Percentiles rank a stretch among this genome's conserved stretches.
Conservation (phyloP, 495 filamentous ascomycete genomes). For the Thozetella sp. region DNA sequence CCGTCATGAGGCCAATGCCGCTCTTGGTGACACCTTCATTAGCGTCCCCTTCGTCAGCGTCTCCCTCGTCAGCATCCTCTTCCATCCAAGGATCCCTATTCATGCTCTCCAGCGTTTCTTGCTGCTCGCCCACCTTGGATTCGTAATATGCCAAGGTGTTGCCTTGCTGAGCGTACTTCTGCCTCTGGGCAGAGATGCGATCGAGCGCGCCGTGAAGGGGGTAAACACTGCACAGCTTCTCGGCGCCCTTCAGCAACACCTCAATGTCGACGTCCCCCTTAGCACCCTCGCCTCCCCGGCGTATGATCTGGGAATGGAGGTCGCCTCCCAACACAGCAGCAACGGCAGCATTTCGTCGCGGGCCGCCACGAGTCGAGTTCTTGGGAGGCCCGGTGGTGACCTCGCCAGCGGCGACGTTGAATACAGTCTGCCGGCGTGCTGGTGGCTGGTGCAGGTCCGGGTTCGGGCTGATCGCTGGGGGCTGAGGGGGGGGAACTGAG, state of each 20-base stretch:
- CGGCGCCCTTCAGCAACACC: conserved; percentile 80
- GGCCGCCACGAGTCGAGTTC: conserved; percentile 33
- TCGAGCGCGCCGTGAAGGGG: conserved; percentile 81
- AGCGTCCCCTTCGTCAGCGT: conserved; percentile 35
- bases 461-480: conserved; percentile 30
- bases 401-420: conserved; percentile 56
- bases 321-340: conserved; percentile 87
- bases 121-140: conserved; percentile 74
- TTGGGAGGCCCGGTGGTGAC: conserved; percentile 50
- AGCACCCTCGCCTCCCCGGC: conserved; percentile 39
- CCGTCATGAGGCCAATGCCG: conserved; percentile 55
- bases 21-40: conserved; percentile 30
- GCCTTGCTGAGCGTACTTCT: conserved; percentile 70
- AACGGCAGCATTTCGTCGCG: conserved; percentile 80
- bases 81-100: conserved; percentile 55
- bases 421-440: conserved; percentile 52
- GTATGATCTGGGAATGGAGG: conserved; percentile 78
- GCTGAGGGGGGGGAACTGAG: conserved; percentile 74
- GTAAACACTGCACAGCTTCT: conserved; percentile 90
- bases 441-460: conserved; percentile 31
- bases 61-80: conserved; percentile 44
- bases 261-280: conserved; percentile 83
- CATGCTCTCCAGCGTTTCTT: conserved; percentile 71
- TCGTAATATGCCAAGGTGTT: conserved; percentile 81
- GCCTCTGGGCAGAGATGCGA: conserved; percentile 70